Conservation (phyloP, 139 green algal genomes). For the Coelastrella sp. region DNA sequence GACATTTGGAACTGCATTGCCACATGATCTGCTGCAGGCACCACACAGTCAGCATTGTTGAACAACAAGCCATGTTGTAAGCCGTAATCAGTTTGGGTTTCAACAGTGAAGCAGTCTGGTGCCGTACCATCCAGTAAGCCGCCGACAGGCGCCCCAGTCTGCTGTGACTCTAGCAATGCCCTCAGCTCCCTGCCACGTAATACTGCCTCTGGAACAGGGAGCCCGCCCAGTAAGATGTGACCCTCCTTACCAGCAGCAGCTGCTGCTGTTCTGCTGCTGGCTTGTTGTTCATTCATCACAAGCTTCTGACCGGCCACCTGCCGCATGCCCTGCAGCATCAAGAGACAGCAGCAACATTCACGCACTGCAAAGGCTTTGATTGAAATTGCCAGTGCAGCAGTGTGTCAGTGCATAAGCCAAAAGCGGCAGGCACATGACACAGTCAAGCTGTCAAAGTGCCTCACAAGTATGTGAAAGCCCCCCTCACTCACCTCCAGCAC, state of each 20-base stretch:
- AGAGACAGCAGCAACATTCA: neutral
- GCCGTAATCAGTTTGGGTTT: no score
- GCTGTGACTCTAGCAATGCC: slow-evolving; percentile 7
- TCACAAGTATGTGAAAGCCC: neutral
- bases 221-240: slow-evolving; percentile 19
- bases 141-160: neutral
- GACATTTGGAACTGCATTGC: no score
- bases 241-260: slow-evolving; percentile 15
- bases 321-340: slow-evolving; percentile 15
- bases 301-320: slow-evolving; percentile 40
- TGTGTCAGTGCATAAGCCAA: no score
- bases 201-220: slow-evolving; percentile 17
- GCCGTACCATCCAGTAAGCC: neutral
- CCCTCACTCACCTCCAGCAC: slow-evolving; percentile 23
- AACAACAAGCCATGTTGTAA: no score
- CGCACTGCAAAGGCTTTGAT: neutral
- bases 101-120: no score
- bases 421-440: no score
- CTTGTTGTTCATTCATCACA: slow-evolving; percentile 32
- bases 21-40: no score
- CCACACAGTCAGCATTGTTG: no score
- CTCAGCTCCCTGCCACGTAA: slow-evolving; percentile 23
- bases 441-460: neutral
- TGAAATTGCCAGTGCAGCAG: no score
- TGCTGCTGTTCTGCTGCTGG: slow-evolving; percentile 25